Evolutionary conservation across 305 asterid species (phyloP), one percentile per base, ranked within the genome.

Genomic region (Fraxinus sp.): DNA sequence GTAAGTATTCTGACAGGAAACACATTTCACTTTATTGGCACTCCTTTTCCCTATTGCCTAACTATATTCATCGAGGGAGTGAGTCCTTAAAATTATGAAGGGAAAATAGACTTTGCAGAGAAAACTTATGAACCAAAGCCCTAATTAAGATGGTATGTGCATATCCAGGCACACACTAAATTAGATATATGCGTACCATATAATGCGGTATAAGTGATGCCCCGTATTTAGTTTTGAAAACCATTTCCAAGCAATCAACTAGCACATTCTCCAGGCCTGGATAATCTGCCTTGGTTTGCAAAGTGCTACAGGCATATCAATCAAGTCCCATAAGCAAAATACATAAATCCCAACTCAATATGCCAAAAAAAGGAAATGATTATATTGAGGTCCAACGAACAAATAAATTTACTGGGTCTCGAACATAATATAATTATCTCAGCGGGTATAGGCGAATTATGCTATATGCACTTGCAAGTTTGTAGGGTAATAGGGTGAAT

Each of bases 191-290:
- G 64, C 64, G 64, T 90, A 94, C 98, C 98, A 96, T 93, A 88
- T 79, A 94, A 79, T 92, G 98, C 33, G 98, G 98, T 80, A 96
- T 90, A 82, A 93, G 97, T 30, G 98, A 93, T 55, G 98, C 94
- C 57, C 99, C 98, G 84, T 93, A 90, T 74, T 92, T 92, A 33
- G 97, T 94, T 83, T 88, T 89, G 93, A 96, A 96, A 77, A 94
- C 81, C 93, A 92, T 91, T 77, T 89, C 98, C 87, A 96, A 85
- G 78, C 95, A 89, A 83, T 90, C 93, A 77, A 92, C 93, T 90
- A 94, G 80, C 9, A 92, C 95, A 83, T 82, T 87, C 88, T 93
- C 98, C 80, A 96, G 87, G 13, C 97, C 95, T 37, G 98, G 97
- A 85, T 89, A 90, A 78, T 93, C 90, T 72, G 88, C 85, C 77